phyloP scores from a whole-genome alignment of 306 rosid species.

The Castanospermum australe region DNA sequence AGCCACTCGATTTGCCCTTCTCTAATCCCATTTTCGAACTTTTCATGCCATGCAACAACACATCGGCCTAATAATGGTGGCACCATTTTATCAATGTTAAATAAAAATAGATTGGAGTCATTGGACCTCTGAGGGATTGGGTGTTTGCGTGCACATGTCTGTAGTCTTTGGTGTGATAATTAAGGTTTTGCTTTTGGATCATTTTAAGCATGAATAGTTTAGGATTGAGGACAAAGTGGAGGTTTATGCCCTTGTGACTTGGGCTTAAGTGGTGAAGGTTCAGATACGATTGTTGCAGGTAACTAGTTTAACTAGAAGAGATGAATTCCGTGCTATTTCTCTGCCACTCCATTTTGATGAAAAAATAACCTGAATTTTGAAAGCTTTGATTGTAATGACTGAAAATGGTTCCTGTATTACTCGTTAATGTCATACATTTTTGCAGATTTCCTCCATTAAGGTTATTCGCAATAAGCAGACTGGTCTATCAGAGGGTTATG shows the following conservation, averaged over 20 bases:
- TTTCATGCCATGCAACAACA: background rate
- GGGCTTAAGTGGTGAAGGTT: slow-evolving; percentile 3
- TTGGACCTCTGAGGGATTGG: background rate
- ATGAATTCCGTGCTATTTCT: slow-evolving; percentile 8
- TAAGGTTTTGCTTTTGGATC: slow-evolving; percentile 2
- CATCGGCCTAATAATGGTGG: background rate
- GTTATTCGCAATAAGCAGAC: slow-evolving; percentile 92
- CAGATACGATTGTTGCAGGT: slow-evolving; percentile 34
- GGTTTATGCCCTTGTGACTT: background rate
- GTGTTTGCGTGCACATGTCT: background rate
- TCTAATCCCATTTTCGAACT: background rate
- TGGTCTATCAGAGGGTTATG: slow-evolving; percentile 87
- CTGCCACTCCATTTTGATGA: slow-evolving; percentile 6
- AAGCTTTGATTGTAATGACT: background rate
- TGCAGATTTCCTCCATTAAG: slow-evolving; percentile 81
- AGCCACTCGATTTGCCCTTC: background rate
- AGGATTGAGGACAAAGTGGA: background rate
- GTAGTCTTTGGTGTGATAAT: slow-evolving; percentile 5
- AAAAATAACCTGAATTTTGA: background rate
- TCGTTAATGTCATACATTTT: background rate
- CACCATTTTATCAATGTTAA: background rate
- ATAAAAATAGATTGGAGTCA: background rate
- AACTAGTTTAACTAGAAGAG: slow-evolving; percentile 6
- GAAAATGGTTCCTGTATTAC: background rate
- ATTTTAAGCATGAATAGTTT: slow-evolving; percentile 13